Conservation (phyloP, 768 basidiomycete species). For the Mrakia hoshinonis region DNA sequence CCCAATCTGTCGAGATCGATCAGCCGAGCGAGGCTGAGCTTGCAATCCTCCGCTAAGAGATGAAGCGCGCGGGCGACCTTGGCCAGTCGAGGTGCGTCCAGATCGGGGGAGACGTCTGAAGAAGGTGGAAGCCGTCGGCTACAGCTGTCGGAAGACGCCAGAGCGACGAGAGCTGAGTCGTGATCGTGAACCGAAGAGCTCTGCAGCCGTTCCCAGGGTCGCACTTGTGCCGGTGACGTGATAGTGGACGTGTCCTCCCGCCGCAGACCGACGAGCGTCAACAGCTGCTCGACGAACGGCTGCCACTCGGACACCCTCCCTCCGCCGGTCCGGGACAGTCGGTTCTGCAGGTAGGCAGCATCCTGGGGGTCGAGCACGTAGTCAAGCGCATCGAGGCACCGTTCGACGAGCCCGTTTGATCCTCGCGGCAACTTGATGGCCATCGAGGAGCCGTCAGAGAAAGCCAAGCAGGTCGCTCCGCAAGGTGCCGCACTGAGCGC, state of each 20-base stretch:
- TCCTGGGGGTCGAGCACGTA: constrained; percentile 52
- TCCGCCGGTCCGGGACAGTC: constrained; percentile 45
- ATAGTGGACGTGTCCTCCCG: constrained; percentile 1
- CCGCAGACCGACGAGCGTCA: constrained; percentile 35
- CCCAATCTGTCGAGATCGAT: constrained; percentile 54
- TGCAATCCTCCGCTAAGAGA: constrained; percentile 54
- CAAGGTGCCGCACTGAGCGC: background rate
- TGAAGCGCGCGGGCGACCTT: constrained; percentile 69
- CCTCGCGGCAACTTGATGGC: constrained; percentile 53
- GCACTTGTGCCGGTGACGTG: background rate
- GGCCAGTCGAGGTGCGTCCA: background rate
- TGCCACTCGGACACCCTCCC: constrained; percentile 51
- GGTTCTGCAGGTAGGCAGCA: constrained; percentile 51
- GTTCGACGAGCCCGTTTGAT: constrained; percentile 48
- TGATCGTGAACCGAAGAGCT: background rate
- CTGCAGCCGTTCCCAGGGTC: constrained; percentile 10
- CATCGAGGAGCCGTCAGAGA: constrained; percentile 49
- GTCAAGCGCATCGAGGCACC: constrained; percentile 57
- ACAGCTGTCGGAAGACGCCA: constrained; percentile 4
- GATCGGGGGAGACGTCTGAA: background rate
- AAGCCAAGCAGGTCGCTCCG: constrained; percentile 46
- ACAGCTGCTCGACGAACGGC: constrained; percentile 50
- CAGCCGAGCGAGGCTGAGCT: constrained; percentile 37
- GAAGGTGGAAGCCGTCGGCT: background rate
- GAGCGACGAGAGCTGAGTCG: constrained; percentile 32